These are phyloP conservation scores for Orbilia quercus DNA, from an alignment of 2,329 filamentous ascomycete genomes.

Conservation along the genomic window DNA sequence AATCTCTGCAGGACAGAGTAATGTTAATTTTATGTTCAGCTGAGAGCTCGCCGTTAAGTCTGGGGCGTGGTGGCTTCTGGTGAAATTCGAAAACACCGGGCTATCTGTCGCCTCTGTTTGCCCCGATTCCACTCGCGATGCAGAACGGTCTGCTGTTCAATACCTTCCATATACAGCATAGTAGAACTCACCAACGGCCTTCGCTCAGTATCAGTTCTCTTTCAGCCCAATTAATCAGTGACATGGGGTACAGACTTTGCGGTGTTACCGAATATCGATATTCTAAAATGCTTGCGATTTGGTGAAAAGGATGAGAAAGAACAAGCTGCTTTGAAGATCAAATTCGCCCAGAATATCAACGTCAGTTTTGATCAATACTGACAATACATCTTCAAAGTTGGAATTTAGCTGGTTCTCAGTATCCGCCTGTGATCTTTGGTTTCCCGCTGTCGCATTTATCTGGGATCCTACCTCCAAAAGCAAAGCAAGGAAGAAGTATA, in stretches of 20 bases:
- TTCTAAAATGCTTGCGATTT: conserved; percentile 16
- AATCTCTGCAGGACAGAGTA: conserved; percentile 4
- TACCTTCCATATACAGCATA: conserved; percentile 41
- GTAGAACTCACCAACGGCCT: conserved; percentile 25
- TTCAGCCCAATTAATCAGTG: conserved; percentile 4
- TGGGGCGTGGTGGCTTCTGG: conserved; percentile 5
- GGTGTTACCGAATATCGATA: conserved; percentile 14
- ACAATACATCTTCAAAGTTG: neutral
- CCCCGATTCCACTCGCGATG: conserved; percentile 22
- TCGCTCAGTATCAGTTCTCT: conserved; percentile 2
- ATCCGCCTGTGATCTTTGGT: too few relatives aligned
- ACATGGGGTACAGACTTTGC: conserved; percentile 8
- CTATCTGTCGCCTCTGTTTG: neutral
- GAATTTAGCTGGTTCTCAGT: too few relatives aligned
- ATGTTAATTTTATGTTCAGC: conserved; percentile 11
- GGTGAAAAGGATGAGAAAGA: conserved; percentile 16
- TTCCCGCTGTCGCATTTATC: conserved; percentile 1
- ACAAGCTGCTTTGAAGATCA: conserved; percentile 4
- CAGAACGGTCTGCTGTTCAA: conserved; percentile 28
- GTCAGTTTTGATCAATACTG: neutral
- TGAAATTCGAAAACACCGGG: conserved; percentile 4
- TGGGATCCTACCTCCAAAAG: conserved; percentile 21
- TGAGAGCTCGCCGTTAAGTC: conserved; percentile 17
- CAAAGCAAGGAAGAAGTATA: conserved; percentile 10
- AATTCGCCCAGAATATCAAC: neutral